Conservation (phyloP, 2,329 filamentous ascomycete genomes). For the Neurospora crassa region DNA sequence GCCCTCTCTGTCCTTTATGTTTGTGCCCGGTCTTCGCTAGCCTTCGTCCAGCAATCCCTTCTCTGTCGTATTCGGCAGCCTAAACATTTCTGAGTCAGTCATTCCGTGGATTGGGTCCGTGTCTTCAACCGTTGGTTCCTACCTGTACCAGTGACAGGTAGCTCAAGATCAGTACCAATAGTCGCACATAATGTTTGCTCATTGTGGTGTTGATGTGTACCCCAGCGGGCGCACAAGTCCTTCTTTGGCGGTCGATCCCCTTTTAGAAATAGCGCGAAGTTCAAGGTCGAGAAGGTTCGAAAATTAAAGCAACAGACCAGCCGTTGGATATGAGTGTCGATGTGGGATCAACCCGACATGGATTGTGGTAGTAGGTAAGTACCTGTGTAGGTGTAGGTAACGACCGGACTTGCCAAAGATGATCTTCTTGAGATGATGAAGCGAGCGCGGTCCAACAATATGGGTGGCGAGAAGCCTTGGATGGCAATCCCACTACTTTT, state of each 20-base stretch:
- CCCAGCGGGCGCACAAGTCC: neutral
- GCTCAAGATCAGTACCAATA: slow-evolving; percentile 18
- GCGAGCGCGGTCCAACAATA: neutral
- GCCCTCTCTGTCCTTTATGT: slow-evolving; percentile 2
- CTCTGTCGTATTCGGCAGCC: slow-evolving; percentile 18
- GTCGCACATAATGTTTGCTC: slow-evolving; percentile 14
- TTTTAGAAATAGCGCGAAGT: neutral
- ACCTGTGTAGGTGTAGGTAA: neutral
- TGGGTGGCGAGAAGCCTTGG: neutral
- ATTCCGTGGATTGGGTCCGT: neutral
- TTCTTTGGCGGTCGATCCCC: neutral
- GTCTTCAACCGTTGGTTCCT: slow-evolving; percentile 2
- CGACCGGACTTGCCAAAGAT: neutral
- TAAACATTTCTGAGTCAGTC: slow-evolving; percentile 11
- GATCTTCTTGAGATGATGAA: neutral
- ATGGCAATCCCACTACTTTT: neutral
- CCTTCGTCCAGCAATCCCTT: slow-evolving; percentile 8
- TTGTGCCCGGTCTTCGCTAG: slow-evolving; percentile 2
- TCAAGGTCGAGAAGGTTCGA: slow-evolving; percentile 1
- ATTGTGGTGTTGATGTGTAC: slow-evolving; percentile 14
- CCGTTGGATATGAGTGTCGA: slow-evolving; percentile 14
- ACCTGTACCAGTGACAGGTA: slow-evolving; percentile 21
- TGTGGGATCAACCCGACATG: slow-evolving; percentile 18
- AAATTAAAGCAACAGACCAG: slow-evolving; percentile 19
- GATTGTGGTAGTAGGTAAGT: neutral